These are phyloP conservation scores for Citrullus colocynthis DNA, from an alignment of 306 rosid genomes.

Conservation along the genomic window DNA sequence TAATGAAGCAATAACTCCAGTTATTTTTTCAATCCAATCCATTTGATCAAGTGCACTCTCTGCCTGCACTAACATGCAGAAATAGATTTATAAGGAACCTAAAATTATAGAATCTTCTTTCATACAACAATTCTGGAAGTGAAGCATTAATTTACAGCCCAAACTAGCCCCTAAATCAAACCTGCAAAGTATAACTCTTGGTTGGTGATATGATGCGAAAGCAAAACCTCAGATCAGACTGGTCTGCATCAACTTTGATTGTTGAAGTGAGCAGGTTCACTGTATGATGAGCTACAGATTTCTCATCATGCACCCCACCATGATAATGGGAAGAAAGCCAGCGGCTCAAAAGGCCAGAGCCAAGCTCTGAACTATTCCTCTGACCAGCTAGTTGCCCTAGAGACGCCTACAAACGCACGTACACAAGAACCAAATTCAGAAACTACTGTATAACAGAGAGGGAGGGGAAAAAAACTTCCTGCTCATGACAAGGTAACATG, in stretches of 20 bases:
- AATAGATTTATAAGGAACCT: slow-evolving; percentile 21
- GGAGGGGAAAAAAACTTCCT: neutral
- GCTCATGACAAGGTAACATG: slow-evolving; percentile 12
- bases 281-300: slow-evolving; percentile 98
- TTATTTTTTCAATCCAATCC: slow-evolving; percentile 99
- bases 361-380: slow-evolving; percentile 97
- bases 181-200: slow-evolving; percentile 97
- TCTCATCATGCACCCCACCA: slow-evolving; percentile 98
- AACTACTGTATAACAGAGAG: slow-evolving; percentile 3
- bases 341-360: slow-evolving; percentile 95
- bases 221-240: slow-evolving; percentile 95
- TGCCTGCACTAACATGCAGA: slow-evolving; percentile 94
- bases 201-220: slow-evolving; percentile 98
- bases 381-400: slow-evolving; percentile 76
- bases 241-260: slow-evolving; percentile 98
- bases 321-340: slow-evolving; percentile 97
- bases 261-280: slow-evolving; percentile 97
- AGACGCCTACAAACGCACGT: slow-evolving; percentile 49
- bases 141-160: slow-evolving; percentile 3
- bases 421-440: slow-evolving; percentile 11
- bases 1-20: slow-evolving; percentile 97
- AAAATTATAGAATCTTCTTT: neutral
- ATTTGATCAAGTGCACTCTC: slow-evolving; percentile 99
- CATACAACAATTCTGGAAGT: neutral
- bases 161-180: slow-evolving; percentile 24